A percentile compares a stretch with the other conserved stretches of the same genome.
These are phyloP conservation scores for Talaromyces trachyspermus DNA, from an alignment of 495 filamentous ascomycete genomes.

Conservation along the genomic window DNA sequence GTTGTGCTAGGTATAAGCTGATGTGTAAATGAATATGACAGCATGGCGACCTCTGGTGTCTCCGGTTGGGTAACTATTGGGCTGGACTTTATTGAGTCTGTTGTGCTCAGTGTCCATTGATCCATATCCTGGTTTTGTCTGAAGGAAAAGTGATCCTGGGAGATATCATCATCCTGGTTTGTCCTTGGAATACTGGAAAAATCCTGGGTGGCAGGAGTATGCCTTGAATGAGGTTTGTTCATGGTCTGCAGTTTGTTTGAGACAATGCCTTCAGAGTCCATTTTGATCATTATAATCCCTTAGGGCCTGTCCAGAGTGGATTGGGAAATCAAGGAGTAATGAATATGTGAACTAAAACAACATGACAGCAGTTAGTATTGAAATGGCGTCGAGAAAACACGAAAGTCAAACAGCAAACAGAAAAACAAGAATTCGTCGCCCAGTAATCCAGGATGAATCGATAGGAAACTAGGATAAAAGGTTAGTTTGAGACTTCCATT, in stretches of 20 bases:
- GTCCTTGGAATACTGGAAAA: slow-evolving; percentile 34
- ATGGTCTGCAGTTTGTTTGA: slow-evolving; percentile 28
- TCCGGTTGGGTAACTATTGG: slow-evolving; percentile 31
- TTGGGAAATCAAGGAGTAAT: no score
- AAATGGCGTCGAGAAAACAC: slow-evolving; percentile 10
- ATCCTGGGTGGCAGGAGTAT: slow-evolving; percentile 30
- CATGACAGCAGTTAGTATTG: slow-evolving; percentile 4
- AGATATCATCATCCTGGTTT: slow-evolving; percentile 43
- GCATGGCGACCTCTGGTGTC: slow-evolving; percentile 39
- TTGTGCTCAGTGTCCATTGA: slow-evolving; percentile 33
- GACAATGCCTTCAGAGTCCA: slow-evolving; percentile 27
- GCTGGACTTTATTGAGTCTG: slow-evolving; percentile 31
- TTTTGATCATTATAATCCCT: no score
- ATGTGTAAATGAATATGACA: slow-evolving; percentile 40
- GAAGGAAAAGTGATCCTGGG: slow-evolving; percentile 39
- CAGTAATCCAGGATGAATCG: slow-evolving; percentile 8
- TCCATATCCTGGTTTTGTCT: slow-evolving; percentile 32
- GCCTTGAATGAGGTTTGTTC: slow-evolving; percentile 27
- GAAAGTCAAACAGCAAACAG: slow-evolving; percentile 12
- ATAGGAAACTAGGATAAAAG: not conserved
- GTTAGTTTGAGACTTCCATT: not conserved
- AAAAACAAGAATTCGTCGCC: slow-evolving; percentile 18
- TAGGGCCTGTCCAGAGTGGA: no score
- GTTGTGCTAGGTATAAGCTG: slow-evolving; percentile 37
- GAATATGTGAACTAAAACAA: slow-evolving; percentile 7